Base-by-base conservation (phyloP, 768 basidiomycete genomes). In the Pluteus cervinus region DNA sequence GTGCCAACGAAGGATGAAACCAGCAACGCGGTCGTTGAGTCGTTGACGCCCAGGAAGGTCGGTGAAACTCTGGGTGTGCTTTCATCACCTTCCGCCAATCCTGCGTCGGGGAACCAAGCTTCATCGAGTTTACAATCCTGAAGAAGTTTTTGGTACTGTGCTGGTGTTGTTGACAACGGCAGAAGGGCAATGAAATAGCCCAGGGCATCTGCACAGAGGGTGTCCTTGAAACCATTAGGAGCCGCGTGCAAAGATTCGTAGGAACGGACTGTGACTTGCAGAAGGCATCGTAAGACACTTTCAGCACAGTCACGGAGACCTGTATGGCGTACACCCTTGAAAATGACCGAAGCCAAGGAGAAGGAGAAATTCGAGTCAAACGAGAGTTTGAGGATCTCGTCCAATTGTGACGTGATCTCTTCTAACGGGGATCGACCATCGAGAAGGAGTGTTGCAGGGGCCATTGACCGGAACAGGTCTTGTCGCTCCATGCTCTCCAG, bases 361-460 rank as follows among this genome's bases (percentile, higher is more conserved):
- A 93, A 88, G 5, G 86, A 86, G 60, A 90, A 85, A 54, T 68
- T 82, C 0, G 64, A 58, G 16, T 85, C 81, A 60, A 92, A 93
- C 0, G 84, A 86, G 18, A 94, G 60, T 25, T 77, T 75, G 11
- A 87, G 63, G 29, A 82, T 58, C 24, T 76, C 70, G 46, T 93
- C 90, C 21, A 94, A 64, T 51, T 87, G 81, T 24, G 63, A 63
- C 1, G 81, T 74, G 4, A 81, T 69, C 18, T 84, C 81, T 45
- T 81, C 78, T n/a, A 89, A 60, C 12, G 68, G 64, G 12, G 60
- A 57, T 18, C 90, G 79, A 11, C 70, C 70, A 15, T 84, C 78
- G 36, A 92, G 57, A 5, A 91, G 65, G 12, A 79, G 63, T 1
- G 57, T 60, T 5, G 76, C 57, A 14, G 86, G 75, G 2, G 75